Evolutionary conservation across 345 rosid species (phyloP).

Genomic region (Populus ilicifolia): DNA sequence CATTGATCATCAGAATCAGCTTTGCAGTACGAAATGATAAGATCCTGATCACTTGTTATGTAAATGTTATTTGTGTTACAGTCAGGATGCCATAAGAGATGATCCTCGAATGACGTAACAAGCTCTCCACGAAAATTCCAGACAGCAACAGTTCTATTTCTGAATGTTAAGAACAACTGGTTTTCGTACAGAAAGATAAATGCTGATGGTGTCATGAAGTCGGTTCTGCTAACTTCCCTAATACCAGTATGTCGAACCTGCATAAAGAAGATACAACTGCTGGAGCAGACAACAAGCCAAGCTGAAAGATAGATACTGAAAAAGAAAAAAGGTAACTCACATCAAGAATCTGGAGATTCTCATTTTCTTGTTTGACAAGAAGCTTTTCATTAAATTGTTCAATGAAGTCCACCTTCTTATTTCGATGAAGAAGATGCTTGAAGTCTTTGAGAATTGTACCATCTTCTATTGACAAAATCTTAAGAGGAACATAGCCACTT

Average conservation of each 20-base stretch:
- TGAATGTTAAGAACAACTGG: conserved; percentile 88
- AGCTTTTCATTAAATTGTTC: conserved; percentile 98
- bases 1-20: conserved; percentile 87
- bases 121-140: conserved; percentile 98
- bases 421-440: conserved; percentile 83
- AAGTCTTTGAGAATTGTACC: conserved; percentile 92
- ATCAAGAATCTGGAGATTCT: conserved; percentile 96
- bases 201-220: conserved; percentile 95
- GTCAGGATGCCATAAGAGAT: conserved; percentile 92
- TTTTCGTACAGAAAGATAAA: conserved; percentile 91
- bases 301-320: background rate
- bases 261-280: background rate
- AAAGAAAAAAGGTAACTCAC: conserved; percentile 38
- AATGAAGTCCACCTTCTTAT: conserved; percentile 96
- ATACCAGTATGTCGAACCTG: conserved; percentile 76
- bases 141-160: conserved; percentile 78
- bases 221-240: conserved; percentile 76
- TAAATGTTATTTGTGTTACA: conserved; percentile 95
- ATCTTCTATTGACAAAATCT: conserved; percentile 93
- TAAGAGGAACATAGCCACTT: conserved; percentile 70
- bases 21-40: conserved; percentile 95
- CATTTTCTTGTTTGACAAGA: conserved; percentile 97
- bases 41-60: conserved; percentile 96
- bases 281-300: background rate
- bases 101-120: conserved; percentile 97